A percentile compares a stretch with the other conserved stretches of the same genome.
phyloP scores from a whole-genome alignment of 2,329 filamentous ascomycete species.

The Diaporthe citri region DNA sequence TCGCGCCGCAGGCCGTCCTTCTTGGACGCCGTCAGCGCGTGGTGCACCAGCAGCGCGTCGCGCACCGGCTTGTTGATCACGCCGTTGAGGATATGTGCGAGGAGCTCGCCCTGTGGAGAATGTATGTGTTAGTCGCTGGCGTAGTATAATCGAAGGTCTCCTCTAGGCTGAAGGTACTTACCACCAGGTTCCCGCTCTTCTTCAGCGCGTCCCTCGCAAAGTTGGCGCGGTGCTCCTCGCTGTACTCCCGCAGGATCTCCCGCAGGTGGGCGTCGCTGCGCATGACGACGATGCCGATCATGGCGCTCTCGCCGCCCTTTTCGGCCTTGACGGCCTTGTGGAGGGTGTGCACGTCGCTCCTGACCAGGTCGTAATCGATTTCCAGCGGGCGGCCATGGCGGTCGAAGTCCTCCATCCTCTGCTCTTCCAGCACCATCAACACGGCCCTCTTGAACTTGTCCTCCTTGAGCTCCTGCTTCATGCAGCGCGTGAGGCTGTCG shows the following conservation, averaged over 20 bases:
- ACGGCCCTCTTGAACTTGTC: slow-evolving; percentile 97
- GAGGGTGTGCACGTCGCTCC: slow-evolving; percentile 80
- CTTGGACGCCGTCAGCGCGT: slow-evolving; percentile 83
- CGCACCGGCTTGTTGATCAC: slow-evolving; percentile 95
- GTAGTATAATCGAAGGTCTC: background rate
- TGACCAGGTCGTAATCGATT: slow-evolving; percentile 71
- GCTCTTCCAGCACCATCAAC: slow-evolving; percentile 83
- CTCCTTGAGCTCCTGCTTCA: slow-evolving; percentile 92
- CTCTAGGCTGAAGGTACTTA: slow-evolving; percentile 62
- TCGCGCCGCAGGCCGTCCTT: slow-evolving; percentile 83
- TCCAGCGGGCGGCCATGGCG: slow-evolving; percentile 69
- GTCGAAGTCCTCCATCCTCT: slow-evolving; percentile 85
- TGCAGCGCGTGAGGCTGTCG: slow-evolving; percentile 84
- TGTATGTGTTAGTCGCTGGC: slow-evolving; percentile 28
- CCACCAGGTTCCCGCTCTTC: slow-evolving; percentile 92
- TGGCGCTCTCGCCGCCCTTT: slow-evolving; percentile 86
- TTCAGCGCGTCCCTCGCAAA: slow-evolving; percentile 89
- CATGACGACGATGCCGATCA: slow-evolving; percentile 86
- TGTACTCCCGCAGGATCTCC: slow-evolving; percentile 84
- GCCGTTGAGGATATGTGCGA: slow-evolving; percentile 95
- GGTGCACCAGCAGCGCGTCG: slow-evolving; percentile 90
- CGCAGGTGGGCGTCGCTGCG: slow-evolving; percentile 85
- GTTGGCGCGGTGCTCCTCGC: slow-evolving; percentile 78
- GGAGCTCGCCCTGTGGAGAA: slow-evolving; percentile 81
- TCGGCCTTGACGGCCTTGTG: slow-evolving; percentile 76